phyloP scores from a whole-genome alignment of 371 early-diverging fungal species.

The Furculomyces boomerangus region DNA sequence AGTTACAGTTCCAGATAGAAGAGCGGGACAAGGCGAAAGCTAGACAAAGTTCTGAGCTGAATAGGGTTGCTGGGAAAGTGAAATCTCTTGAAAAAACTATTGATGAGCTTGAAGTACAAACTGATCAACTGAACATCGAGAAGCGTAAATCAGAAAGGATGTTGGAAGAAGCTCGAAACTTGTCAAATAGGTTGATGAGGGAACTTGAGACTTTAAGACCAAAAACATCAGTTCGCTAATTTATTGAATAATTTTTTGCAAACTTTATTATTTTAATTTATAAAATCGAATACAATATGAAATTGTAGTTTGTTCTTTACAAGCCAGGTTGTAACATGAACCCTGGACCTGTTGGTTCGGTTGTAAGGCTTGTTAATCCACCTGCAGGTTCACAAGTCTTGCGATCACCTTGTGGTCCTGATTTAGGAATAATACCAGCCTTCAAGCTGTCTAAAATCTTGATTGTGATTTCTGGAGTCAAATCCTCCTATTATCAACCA shows the following conservation, averaged over 20 bases:
- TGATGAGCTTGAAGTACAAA: slow-evolving; percentile 47
- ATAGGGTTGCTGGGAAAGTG: slow-evolving; percentile 44
- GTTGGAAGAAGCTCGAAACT: slow-evolving; percentile 4
- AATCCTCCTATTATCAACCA: slow-evolving; percentile 48
- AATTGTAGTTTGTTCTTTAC: no score
- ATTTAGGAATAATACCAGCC: slow-evolving; percentile 47
- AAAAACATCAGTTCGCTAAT: background rate
- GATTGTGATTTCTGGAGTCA: slow-evolving; percentile 79
- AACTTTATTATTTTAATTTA: no score
- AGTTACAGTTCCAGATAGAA: slow-evolving; percentile 56
- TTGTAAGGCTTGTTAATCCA: slow-evolving; percentile 64
- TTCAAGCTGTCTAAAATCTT: slow-evolving; percentile 76
- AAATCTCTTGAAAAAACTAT: slow-evolving; percentile 42
- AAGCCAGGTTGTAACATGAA: slow-evolving; percentile 70
- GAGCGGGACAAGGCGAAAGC: slow-evolving; percentile 55
- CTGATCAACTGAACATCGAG: slow-evolving; percentile 44
- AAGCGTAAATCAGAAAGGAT: slow-evolving; percentile 64
- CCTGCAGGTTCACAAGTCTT: slow-evolving; percentile 76
- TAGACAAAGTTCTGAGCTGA: slow-evolving; percentile 45
- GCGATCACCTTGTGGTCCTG: slow-evolving; percentile 76
- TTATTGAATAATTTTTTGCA: no score
- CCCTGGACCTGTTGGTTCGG: slow-evolving; percentile 84
- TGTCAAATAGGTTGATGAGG: background rate
- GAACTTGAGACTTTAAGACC: background rate
- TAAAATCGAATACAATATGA: no score